Evolutionary conservation across 2,329 filamentous ascomycete species (phyloP).

Genomic region (Rhynchosporium graminicola): DNA sequence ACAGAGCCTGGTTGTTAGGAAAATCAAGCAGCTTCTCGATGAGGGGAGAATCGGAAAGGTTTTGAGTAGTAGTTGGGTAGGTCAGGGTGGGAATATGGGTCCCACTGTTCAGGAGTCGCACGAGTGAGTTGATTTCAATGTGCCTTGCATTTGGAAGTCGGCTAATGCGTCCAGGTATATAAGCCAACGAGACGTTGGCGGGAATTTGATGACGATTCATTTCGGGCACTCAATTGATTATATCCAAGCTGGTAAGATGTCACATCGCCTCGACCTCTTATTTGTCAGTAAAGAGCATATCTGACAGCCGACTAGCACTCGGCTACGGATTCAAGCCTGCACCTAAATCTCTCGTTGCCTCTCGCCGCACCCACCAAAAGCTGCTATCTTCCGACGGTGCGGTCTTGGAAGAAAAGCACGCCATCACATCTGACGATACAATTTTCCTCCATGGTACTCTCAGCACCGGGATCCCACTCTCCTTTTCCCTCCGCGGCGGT

Average conservation of each 20-base stretch:
- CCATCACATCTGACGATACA: constrained; percentile 27
- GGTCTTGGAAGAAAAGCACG: constrained; percentile 17
- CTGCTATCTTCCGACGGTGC: constrained; percentile 15
- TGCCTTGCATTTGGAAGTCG: background rate
- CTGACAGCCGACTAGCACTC: constrained; percentile 19
- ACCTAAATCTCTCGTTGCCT: constrained; percentile 25
- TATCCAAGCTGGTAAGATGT: constrained; percentile 36
- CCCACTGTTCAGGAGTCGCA: constrained; percentile 35
- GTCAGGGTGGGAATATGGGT: constrained; percentile 16
- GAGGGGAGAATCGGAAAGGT: constrained; percentile 53
- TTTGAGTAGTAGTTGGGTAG: constrained; percentile 43
- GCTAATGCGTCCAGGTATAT: background rate
- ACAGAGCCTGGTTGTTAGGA: constrained; percentile 44
- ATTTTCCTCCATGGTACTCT: constrained; percentile 30
- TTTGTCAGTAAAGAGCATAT: background rate
- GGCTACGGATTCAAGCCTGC: constrained; percentile 25
- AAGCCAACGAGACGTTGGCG: constrained; percentile 44
- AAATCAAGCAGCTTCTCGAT: constrained; percentile 45
- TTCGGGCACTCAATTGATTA: constrained; percentile 46
- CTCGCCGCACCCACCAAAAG: constrained; percentile 17
- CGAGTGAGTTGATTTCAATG: constrained; percentile 42
- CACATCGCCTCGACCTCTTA: background rate
- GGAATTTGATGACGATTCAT: constrained; percentile 36
- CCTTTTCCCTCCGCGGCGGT: constrained; percentile 26
- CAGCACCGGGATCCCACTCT: constrained; percentile 25